phyloP scores from a whole-genome alignment of 1,284 basidiomycete genomes.

The Inonotus hispidus region DNA sequence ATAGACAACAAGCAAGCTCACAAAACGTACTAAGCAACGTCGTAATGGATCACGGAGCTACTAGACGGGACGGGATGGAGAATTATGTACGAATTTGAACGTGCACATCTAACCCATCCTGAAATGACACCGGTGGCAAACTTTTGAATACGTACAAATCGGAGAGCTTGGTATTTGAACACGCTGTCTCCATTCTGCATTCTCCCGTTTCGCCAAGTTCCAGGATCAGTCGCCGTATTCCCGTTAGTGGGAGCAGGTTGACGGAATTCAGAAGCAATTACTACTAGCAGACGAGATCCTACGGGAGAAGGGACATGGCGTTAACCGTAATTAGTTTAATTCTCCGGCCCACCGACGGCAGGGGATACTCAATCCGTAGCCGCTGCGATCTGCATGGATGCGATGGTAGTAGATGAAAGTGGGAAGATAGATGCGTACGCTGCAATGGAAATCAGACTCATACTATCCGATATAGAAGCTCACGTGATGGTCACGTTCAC shows the following conservation, averaged over 20 bases:
- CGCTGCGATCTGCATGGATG: no score
- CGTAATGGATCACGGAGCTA: not conserved
- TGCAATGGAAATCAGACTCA: not conserved
- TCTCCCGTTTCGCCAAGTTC: not conserved
- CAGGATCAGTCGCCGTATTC: not conserved
- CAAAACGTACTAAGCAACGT: not conserved
- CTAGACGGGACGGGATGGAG: not conserved
- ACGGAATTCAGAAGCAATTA: no score
- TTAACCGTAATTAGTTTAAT: no score
- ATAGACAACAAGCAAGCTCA: not conserved
- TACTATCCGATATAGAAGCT: no score
- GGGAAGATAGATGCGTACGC: not conserved
- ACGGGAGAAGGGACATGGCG: no score
- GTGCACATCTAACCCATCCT: not conserved
- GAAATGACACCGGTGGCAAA: not conserved
- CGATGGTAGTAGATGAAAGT: not conserved
- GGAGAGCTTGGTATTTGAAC: not conserved
- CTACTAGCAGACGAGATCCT: no score
- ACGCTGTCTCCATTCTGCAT: not conserved
- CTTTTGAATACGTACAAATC: not conserved
- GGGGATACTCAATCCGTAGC: no score
- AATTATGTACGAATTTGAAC: not conserved
- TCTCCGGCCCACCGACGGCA: no score
- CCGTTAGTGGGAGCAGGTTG: no score
- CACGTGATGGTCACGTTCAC: no score